These are phyloP conservation scores for Exophiala sp. DNA, from an alignment of 2,329 filamentous ascomycete species.

Conservation along the genomic window DNA sequence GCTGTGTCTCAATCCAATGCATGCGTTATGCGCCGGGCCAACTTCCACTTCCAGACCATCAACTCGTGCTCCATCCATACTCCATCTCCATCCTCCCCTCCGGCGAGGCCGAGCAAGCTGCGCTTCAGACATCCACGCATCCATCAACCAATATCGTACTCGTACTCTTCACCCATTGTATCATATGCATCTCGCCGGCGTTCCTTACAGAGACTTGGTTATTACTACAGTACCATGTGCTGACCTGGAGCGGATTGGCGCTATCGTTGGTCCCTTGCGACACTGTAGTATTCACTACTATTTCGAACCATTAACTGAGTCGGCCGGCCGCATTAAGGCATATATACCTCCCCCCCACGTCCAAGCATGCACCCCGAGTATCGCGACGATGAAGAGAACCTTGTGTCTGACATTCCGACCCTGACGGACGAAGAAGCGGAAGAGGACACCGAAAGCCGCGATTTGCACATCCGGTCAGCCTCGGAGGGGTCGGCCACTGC, in stretches of 20 bases:
- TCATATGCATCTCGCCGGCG: too few species aligned
- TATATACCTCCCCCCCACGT: not conserved
- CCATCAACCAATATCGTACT: not conserved
- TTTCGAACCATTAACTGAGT: too few species aligned
- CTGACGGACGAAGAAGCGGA: conserved; percentile 35
- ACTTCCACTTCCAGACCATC: too few species aligned
- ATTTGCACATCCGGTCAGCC: conserved; percentile 29
- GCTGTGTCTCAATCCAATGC: too few species aligned
- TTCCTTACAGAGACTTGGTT: too few species aligned
- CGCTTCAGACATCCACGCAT: not conserved
- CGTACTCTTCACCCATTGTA: too few species aligned
- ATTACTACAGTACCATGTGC: too few species aligned
- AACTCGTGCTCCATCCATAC: too few species aligned
- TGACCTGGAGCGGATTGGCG: not conserved
- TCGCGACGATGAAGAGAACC: conserved; percentile 26
- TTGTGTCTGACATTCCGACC: conserved; percentile 28
- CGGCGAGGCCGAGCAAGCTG: not conserved
- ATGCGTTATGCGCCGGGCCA: too few species aligned
- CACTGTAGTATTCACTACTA: not conserved
- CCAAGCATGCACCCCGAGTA: conserved; percentile 13
- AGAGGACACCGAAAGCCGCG: conserved; percentile 34
- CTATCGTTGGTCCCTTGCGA: not conserved
- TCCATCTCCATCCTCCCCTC: too few species aligned
- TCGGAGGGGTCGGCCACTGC: conserved; percentile 21
- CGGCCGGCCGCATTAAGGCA: too few species aligned